Conservation (phyloP, 768 basidiomycete species). For the Collybia sp. region DNA sequence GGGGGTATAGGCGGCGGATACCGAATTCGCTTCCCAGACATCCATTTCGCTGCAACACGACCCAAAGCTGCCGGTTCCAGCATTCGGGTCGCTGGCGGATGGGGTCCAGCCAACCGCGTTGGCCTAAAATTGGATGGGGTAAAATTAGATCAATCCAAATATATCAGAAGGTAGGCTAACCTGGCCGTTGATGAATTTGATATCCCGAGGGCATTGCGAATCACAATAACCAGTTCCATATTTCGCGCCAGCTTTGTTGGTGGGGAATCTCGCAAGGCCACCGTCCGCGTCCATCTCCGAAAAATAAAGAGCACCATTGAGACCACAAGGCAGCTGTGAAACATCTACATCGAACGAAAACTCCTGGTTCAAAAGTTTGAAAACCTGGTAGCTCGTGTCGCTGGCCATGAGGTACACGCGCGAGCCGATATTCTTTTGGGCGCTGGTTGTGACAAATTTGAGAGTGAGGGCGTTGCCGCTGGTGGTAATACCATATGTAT, state of each 20-base stretch:
- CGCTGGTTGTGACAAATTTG: slow-evolving; percentile 34
- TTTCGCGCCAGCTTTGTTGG: slow-evolving; percentile 38
- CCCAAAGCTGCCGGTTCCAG: slow-evolving; percentile 2
- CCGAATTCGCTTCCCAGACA: slow-evolving; percentile 7
- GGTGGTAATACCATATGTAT: slow-evolving; percentile 48
- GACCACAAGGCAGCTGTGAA: slow-evolving; percentile 40
- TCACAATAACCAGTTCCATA: slow-evolving; percentile 18
- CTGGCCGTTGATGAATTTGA: slow-evolving; percentile 44
- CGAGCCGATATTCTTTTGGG: slow-evolving; percentile 28
- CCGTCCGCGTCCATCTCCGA: slow-evolving; percentile 40
- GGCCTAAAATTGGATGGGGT: not conserved
- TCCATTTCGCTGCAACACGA: slow-evolving; percentile 14
- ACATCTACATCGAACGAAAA: slow-evolving; percentile 46
- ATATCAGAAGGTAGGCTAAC: slow-evolving; percentile 26
- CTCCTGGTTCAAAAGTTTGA: slow-evolving; percentile 32
- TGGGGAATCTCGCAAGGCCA: slow-evolving; percentile 31
- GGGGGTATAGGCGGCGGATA: slow-evolving; percentile 34
- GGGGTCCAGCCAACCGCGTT: slow-evolving; percentile 1
- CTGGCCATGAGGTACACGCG: slow-evolving; percentile 28
- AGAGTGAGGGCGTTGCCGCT: slow-evolving; percentile 39
- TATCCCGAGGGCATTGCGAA: slow-evolving; percentile 38
- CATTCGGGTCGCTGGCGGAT: slow-evolving; percentile 3
- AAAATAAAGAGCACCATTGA: slow-evolving; percentile 44
- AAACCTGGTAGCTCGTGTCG: slow-evolving; percentile 25
- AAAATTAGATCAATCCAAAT: slow-evolving; percentile 18